Base-by-base conservation (phyloP, 306 rosid species). In the Dicorynia guianensis region DNA sequence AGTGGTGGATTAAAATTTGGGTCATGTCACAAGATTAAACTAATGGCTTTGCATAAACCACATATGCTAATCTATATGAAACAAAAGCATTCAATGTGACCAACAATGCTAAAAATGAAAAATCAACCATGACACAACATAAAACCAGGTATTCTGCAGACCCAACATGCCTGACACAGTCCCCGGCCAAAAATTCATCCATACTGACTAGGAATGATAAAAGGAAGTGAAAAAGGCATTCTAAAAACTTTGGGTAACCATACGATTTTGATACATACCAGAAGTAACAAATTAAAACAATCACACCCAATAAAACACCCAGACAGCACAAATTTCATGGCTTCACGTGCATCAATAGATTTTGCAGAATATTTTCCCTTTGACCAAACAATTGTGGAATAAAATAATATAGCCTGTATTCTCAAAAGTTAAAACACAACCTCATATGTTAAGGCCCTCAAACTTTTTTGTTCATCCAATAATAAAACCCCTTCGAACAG, bases 401-500 rank as follows among this genome's bases (percentile, higher is more conserved):
- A 25, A 25, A 25, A 25, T 25, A 25, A 25, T 25, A 25, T 25
- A 25, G 30, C 30, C 30, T 25, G 30, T 20, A 63, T 15, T 34
- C 5, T 12, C 13, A 25, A n/a, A 63, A 36, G n/a, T 18, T 39
- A 19, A 42, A 70, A 19, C 4, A 20, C 10, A 69, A 7, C 17
- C 56, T 40, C 25, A 17, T 15, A 12, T 52, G 3, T 4, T 52
- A 47, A 47, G 43, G 44, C 18, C 25, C 30, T 59, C 43, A 1
- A 25, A 25, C 30, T 25, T 25, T 25, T 25, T 38, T 47, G 7
- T 18, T 12, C 12, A 57, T 40, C 62, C 52, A 57, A 12, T 13
- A 67, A 18, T 36, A 25, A 54, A 79, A 56, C 62, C 20, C 9
- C 48, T 53, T 63, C 17, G 62, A 63, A 63, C 53, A 33, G 61